Percentiles rank a stretch among this genome's conserved stretches.
These are phyloP conservation scores for Paraglomus brasilianum DNA, from an alignment of 192 early-diverging fungal species.

Conservation along the genomic window DNA sequence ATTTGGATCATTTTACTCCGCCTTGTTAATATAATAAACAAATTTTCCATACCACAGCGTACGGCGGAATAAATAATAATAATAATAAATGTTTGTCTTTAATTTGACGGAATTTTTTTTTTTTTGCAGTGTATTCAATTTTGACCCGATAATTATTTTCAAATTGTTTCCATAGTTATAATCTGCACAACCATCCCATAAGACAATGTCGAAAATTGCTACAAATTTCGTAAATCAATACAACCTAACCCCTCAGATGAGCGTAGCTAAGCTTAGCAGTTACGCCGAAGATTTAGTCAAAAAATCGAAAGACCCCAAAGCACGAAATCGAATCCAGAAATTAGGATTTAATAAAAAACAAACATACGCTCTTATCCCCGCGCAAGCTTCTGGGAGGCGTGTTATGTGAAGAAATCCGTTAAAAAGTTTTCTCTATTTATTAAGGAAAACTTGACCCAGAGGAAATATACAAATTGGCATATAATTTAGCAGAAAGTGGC, in stretches of 20 bases:
- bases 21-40: too few species aligned
- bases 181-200: neutral
- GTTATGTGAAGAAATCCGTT: neutral
- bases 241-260: conserved; percentile 5
- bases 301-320: neutral
- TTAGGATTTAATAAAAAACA: conserved; percentile 6
- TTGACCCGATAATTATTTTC: too few species aligned
- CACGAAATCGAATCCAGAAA: neutral
- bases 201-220: neutral
- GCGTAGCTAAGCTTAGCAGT: neutral
- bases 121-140: too few species aligned
- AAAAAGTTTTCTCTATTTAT: neutral
- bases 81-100: too few species aligned
- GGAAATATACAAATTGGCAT: neutral
- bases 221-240: conserved; percentile 14
- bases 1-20: too few species aligned
- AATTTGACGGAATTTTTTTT: too few species aligned
- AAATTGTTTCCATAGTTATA: too few species aligned
- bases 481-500: neutral
- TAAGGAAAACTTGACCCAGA: conserved; percentile 2
- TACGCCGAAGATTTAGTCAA: neutral
- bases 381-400: neutral
- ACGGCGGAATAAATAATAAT: too few species aligned
- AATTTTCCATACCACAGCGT: too few species aligned
- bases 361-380: conserved; percentile 1